These are phyloP conservation scores for Fusarium multiceps DNA, from an alignment of 2,329 filamentous ascomycete species.

Conservation along the genomic window DNA sequence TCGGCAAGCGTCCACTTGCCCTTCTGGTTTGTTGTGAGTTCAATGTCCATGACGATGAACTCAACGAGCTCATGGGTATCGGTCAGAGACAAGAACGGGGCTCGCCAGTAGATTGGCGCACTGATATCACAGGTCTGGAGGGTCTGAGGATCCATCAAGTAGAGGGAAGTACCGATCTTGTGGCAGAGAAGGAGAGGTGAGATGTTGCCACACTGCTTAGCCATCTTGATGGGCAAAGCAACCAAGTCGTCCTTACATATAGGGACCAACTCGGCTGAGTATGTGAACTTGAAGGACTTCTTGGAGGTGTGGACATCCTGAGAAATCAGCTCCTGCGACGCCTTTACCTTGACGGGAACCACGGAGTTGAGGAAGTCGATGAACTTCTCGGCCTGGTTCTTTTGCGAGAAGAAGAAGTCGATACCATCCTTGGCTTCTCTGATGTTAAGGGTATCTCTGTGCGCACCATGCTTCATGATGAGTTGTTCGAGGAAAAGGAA, in stretches of 20 bases:
- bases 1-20: conserved; percentile 89
- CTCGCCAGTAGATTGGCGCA: conserved; percentile 87
- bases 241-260: conserved; percentile 98
- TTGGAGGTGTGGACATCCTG: conserved; percentile 91
- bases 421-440: conserved; percentile 96
- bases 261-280: conserved; percentile 87
- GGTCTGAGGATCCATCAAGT: conserved; percentile 89
- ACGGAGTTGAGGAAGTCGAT: conserved; percentile 90
- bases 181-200: conserved; percentile 87
- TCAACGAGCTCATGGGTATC: conserved; percentile 88
- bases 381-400: conserved; percentile 93
- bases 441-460: conserved; percentile 96
- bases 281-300: conserved; percentile 95
- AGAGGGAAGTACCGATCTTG: conserved; percentile 88
- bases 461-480: conserved; percentile 92
- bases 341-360: conserved; percentile 80
- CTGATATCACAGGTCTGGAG: conserved; percentile 91
- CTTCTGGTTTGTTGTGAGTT: conserved; percentile 77
- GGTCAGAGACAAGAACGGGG: conserved; percentile 84
- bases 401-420: conserved; percentile 91
- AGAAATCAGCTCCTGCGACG: conserved; percentile 86
- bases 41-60: conserved; percentile 95
- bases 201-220: conserved; percentile 89
- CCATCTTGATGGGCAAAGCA: conserved; percentile 89
- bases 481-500: conserved; percentile 85